A percentile compares a stretch with the other conserved stretches of the same genome.
phyloP scores from a whole-genome alignment of 441 rosid species.

The Rhodomyrtus psidioides region DNA sequence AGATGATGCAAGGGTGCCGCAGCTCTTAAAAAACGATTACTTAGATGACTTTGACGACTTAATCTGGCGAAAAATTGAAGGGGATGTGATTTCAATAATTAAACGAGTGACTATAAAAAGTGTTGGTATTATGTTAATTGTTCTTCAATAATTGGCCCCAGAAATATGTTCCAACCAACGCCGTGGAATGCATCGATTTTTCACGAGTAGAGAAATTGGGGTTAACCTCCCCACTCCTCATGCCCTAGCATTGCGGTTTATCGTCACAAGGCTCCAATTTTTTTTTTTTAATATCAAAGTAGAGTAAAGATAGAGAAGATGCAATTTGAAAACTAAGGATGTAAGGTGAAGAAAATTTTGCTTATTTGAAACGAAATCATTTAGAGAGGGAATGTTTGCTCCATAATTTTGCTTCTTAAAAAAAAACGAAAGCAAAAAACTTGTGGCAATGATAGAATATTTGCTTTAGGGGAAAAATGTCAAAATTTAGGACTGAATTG shows the following conservation, averaged over 20 bases:
- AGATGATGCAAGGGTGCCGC: no score
- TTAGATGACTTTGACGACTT: not conserved
- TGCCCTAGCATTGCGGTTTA: not conserved
- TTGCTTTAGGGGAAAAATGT: no score
- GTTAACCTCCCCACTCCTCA: not conserved
- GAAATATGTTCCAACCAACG: no score
- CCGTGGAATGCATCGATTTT: not conserved
- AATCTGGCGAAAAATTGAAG: rapidly evolving
- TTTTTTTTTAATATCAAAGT: not conserved
- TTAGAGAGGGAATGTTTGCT: not conserved
- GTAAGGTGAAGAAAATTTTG: not conserved
- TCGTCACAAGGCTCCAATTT: not conserved
- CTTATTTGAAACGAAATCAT: not conserved
- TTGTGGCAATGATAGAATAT: not conserved
- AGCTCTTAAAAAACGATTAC: not conserved
- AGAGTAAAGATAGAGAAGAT: not conserved
- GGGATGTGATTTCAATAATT: not conserved
- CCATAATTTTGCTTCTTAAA: not conserved
- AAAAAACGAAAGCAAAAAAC: not conserved
- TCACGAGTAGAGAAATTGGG: not conserved
- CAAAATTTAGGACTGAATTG: no score
- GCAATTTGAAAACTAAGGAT: not conserved
- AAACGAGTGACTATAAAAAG: not conserved
- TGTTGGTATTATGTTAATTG: not conserved
- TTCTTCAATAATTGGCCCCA: not conserved